Conservation (phyloP, 2,329 filamentous ascomycete species). For the Cordyceps cicadae region DNA sequence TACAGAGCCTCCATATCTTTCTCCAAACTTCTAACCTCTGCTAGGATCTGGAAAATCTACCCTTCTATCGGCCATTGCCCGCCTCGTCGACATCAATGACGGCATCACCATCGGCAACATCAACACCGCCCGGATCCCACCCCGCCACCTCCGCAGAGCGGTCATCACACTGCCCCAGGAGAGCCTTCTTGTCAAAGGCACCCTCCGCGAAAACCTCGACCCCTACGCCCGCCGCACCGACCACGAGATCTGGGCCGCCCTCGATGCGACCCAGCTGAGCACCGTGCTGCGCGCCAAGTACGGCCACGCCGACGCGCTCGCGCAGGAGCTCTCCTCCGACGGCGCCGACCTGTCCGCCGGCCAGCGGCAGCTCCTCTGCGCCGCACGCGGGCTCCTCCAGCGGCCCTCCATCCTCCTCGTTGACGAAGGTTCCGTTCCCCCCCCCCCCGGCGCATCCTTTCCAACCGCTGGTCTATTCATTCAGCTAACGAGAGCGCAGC, state of each 20-base stretch:
- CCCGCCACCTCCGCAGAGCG: neutral
- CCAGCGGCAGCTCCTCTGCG: constrained; percentile 8
- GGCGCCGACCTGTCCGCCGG: constrained; percentile 9
- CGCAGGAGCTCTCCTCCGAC: neutral
- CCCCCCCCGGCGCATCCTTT: too few species aligned
- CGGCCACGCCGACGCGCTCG: neutral
- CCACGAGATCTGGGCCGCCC: neutral
- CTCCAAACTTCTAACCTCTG: neutral
- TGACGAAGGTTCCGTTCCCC: constrained; percentile 7
- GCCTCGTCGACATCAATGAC: constrained; percentile 4
- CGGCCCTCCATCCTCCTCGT: neutral
- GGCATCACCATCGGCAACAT: neutral
- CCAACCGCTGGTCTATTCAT: too few species aligned
- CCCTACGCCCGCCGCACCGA: neutral
- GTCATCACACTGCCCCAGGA: constrained; percentile 8
- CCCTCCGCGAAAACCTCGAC: constrained; percentile 7
- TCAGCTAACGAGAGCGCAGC: too few species aligned
- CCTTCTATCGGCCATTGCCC: neutral
- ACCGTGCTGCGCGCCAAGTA: neutral
- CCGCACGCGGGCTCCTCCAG: constrained; percentile 1
- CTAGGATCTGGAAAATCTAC: constrained; percentile 10
- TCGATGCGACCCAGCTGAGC: constrained; percentile 1
- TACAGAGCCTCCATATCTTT: too few species aligned
- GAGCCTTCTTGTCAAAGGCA: constrained; percentile 3
- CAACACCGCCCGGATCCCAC: neutral